phyloP scores from a whole-genome alignment of 768 basidiomycete species.

The Tephrocybe rancida region DNA sequence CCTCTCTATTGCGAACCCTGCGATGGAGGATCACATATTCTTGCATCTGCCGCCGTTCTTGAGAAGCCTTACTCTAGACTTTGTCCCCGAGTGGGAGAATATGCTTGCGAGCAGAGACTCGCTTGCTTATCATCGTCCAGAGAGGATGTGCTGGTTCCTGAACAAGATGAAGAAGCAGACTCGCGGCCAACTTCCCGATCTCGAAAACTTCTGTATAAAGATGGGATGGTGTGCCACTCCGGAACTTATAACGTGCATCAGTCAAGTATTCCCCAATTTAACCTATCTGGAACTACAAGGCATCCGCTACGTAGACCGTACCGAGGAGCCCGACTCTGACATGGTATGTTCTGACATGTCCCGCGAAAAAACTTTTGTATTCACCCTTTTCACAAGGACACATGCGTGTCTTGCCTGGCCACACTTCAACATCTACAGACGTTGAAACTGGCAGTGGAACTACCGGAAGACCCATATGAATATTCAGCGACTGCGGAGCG shows the following conservation, averaged over 20 bases:
- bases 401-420: slow-evolving; percentile 8
- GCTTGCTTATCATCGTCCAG: slow-evolving; percentile 16
- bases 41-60: slow-evolving; percentile 9
- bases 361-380: not conserved
- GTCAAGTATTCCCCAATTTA: slow-evolving; percentile 9
- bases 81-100: slow-evolving; percentile 18
- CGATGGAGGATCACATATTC: slow-evolving; percentile 13
- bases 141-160: slow-evolving; percentile 8
- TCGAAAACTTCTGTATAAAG: slow-evolving; percentile 14
- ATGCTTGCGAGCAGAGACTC: slow-evolving; percentile 16
- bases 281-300: slow-evolving; percentile 15
- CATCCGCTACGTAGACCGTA: slow-evolving; percentile 12
- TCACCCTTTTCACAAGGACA: not conserved
- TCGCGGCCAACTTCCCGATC: not conserved
- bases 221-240: slow-evolving; percentile 18
- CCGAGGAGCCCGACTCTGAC: slow-evolving; percentile 9
- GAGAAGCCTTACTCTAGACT: slow-evolving; percentile 14
- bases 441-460: slow-evolving; percentile 16
- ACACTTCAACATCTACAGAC: slow-evolving; percentile 3
- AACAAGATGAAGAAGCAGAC: slow-evolving; percentile 1
- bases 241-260: slow-evolving; percentile 7
- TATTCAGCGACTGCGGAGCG: slow-evolving; percentile 6
- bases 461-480: slow-evolving; percentile 13
- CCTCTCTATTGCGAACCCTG: slow-evolving; percentile 14
- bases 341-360: slow-evolving; percentile 1